Percentiles rank a stretch among this genome's conserved stretches.
phyloP scores from a whole-genome alignment of 2,329 filamentous ascomycete species.

The Sporothrix luriei region DNA sequence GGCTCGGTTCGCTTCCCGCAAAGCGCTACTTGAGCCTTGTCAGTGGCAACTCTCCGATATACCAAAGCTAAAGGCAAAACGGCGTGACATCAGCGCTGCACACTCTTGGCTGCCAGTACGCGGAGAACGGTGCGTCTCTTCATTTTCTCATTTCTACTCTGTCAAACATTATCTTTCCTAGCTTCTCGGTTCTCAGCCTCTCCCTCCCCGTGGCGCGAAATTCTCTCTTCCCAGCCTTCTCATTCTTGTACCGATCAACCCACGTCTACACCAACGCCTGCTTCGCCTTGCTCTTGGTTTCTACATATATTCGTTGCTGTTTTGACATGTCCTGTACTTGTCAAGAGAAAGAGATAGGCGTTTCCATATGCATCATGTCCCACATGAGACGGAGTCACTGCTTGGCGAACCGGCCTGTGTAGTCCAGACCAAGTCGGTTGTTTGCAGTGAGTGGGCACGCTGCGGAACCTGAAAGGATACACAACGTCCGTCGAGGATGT shows the following conservation, averaged over 20 bases:
- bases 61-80: background rate
- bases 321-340: background rate
- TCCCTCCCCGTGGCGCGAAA: background rate
- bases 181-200: background rate
- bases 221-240: background rate
- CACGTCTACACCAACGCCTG: background rate
- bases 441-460: background rate
- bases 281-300: background rate
- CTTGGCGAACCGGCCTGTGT: background rate
- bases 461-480: background rate
- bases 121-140: background rate
- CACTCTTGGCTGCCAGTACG: background rate
- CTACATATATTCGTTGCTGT: background rate
- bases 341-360: background rate
- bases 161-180: background rate
- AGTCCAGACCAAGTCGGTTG: background rate
- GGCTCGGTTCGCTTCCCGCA: conserved; percentile 9
- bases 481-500: background rate
- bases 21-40: background rate
- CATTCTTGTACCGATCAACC: background rate
- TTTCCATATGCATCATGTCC: background rate
- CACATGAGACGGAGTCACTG: background rate
- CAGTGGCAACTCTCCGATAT: background rate
- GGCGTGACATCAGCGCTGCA: background rate
- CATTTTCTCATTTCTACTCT: background rate